These are phyloP conservation scores for Trichoderma hamatum DNA, from an alignment of 2,329 filamentous ascomycete species.

Conservation along the genomic window DNA sequence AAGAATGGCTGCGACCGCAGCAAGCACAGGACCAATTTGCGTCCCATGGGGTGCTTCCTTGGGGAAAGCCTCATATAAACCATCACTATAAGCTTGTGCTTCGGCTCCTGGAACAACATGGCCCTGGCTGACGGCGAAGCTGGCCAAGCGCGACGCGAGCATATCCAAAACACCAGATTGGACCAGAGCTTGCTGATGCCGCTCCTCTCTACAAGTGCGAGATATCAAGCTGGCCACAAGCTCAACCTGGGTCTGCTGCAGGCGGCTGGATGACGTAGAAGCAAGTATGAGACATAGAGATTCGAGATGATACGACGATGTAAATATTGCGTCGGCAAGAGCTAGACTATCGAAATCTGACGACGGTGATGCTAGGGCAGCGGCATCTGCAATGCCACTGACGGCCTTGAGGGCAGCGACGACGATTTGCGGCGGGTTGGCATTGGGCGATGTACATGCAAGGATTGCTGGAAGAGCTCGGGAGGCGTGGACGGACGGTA, in stretches of 20 bases:
- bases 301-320: constrained; percentile 59
- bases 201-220: constrained; percentile 67
- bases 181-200: constrained; percentile 71
- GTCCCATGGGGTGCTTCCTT: constrained; percentile 60
- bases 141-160: constrained; percentile 72
- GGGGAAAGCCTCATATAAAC: constrained; percentile 61
- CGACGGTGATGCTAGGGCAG: constrained; percentile 56
- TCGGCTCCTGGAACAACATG: constrained; percentile 70
- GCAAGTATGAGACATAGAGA: constrained; percentile 68
- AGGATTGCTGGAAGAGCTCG: constrained; percentile 71
- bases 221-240: constrained; percentile 61
- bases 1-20: constrained; percentile 76
- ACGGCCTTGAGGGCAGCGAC: constrained; percentile 75
- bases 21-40: constrained; percentile 70
- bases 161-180: constrained; percentile 76
- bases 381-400: constrained; percentile 69
- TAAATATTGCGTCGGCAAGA: constrained; percentile 69
- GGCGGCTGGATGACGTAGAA: constrained; percentile 55
- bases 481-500: constrained; percentile 71
- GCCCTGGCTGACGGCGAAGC: constrained; percentile 68
- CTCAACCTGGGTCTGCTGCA: constrained; percentile 63
- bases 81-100: constrained; percentile 55
- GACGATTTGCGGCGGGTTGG: constrained; percentile 67
- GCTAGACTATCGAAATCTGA: constrained; percentile 51
- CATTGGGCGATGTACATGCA: constrained; percentile 66